A percentile compares a stretch with the other conserved stretches of the same genome.
phyloP scores from a whole-genome alignment of 108 stramenopile species.

The Skeletonema costatum region DNA sequence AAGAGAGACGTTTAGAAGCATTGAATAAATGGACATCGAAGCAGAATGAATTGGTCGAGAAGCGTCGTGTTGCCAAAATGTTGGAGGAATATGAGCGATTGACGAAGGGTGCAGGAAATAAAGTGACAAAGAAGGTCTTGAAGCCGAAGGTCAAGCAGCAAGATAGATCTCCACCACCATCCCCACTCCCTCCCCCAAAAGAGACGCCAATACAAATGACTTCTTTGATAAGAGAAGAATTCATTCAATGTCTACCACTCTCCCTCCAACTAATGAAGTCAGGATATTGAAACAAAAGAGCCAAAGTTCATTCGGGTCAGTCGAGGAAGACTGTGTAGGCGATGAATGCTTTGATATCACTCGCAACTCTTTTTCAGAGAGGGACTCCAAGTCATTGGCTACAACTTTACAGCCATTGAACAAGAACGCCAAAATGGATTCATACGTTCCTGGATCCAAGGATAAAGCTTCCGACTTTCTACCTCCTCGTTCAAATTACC shows the following conservation, averaged over 20 bases:
- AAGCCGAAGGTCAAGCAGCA: background rate
- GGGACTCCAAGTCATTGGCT: background rate
- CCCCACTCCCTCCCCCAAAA: background rate
- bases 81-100: background rate
- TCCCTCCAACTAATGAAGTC: background rate
- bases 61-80: background rate
- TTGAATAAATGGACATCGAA: background rate
- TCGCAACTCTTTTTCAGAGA: background rate
- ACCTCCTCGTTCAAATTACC: background rate
- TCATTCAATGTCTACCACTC: conserved; percentile 2
- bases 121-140: background rate
- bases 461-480: background rate
- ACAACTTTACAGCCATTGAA: background rate
- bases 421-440: background rate
- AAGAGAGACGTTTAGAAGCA: conserved; percentile 2
- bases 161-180: background rate
- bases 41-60: conserved; percentile 5
- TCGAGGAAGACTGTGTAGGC: background rate
- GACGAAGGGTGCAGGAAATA: background rate
- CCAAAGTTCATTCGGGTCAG: background rate
- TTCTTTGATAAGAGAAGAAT: background rate
- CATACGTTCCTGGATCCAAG: background rate
- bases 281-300: background rate
- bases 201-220: background rate
- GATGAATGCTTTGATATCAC: background rate